Percentiles rank a stretch among this genome's conserved stretches.
phyloP scores from a whole-genome alignment of 495 filamentous ascomycete genomes.

The Aspergillus taichungensis region DNA sequence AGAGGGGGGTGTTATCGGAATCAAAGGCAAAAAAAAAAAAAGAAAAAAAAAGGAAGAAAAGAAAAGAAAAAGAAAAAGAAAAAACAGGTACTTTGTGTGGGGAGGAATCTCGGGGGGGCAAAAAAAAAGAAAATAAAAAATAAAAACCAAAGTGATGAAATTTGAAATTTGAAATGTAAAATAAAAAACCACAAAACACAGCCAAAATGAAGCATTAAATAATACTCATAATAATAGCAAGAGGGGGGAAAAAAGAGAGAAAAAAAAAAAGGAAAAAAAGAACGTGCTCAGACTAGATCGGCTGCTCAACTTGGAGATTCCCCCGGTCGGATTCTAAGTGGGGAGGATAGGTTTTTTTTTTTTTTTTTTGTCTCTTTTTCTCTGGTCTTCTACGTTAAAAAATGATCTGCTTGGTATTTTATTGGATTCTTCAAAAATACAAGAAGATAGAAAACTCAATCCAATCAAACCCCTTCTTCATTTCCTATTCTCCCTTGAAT shows the following conservation, averaged over 20 bases:
- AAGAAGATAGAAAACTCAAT: too few species aligned
- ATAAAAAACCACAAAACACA: conserved; percentile 8
- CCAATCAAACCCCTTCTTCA: too few species aligned
- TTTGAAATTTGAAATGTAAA: conserved; percentile 6
- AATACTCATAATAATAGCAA: background rate
- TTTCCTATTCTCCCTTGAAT: background rate
- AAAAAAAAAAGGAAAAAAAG: conserved; percentile 16
- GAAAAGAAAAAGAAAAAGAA: conserved; percentile 16
- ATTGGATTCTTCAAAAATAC: too few species aligned
- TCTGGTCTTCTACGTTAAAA: background rate
- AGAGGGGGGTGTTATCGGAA: too few species aligned
- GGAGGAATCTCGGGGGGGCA: conserved; percentile 17
- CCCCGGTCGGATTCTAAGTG: conserved; percentile 10
- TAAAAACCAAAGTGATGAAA: conserved; percentile 7
- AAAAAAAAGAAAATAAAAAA: conserved; percentile 12
- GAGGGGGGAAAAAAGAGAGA: conserved; percentile 9
- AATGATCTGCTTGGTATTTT: too few species aligned
- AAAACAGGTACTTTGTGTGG: conserved; percentile 18
- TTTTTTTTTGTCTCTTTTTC: conserved; percentile 1
- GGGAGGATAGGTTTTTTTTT: conserved; percentile 6
- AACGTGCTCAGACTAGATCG: conserved; percentile 19
- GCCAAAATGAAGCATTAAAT: conserved; percentile 7
- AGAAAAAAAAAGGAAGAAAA: conserved; percentile 11
- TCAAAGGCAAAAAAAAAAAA: conserved; percentile 11
- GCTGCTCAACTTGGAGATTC: conserved; percentile 16